Percentiles rank a stretch among this genome's conserved stretches.
These are phyloP conservation scores for Eutypa lata DNA, from an alignment of 2,329 filamentous ascomycete genomes.

Conservation along the genomic window DNA sequence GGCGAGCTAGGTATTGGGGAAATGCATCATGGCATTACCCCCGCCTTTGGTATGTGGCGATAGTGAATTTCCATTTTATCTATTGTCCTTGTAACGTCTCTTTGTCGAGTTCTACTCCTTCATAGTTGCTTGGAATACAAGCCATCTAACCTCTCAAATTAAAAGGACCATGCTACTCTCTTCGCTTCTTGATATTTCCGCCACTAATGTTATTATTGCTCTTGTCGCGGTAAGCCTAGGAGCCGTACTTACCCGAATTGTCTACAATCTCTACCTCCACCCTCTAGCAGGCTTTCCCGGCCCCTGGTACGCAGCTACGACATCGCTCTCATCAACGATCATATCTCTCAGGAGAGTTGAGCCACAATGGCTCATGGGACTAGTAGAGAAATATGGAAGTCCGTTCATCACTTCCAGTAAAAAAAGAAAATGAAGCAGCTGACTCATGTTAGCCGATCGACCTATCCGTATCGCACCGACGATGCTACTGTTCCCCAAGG, in stretches of 20 bases:
- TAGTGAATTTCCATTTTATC: no score
- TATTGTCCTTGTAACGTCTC: no score
- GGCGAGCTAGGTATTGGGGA: no score
- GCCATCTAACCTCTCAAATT: no score
- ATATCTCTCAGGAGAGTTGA: constrained; percentile 14
- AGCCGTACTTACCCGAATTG: background rate
- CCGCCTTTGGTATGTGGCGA: no score
- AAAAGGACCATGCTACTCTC: background rate
- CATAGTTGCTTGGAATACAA: no score
- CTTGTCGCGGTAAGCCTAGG: background rate
- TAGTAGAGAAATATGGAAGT: constrained; percentile 19
- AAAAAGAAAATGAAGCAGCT: background rate
- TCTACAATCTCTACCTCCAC: constrained; percentile 20
- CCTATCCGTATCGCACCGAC: constrained; percentile 36
- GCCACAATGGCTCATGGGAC: constrained; percentile 17
- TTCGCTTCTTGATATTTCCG: background rate
- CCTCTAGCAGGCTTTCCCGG: constrained; percentile 19
- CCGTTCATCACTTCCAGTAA: background rate
- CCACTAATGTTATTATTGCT: background rate
- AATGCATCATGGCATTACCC: no score
- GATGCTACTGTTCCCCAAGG: constrained; percentile 32
- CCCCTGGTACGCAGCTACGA: constrained; percentile 18
- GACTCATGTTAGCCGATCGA: constrained; percentile 10
- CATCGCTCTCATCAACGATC: constrained; percentile 16
- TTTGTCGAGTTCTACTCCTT: no score